Conservation (phyloP, 352 stramenopile genomes). For the Globisporangium mamillatum region DNA sequence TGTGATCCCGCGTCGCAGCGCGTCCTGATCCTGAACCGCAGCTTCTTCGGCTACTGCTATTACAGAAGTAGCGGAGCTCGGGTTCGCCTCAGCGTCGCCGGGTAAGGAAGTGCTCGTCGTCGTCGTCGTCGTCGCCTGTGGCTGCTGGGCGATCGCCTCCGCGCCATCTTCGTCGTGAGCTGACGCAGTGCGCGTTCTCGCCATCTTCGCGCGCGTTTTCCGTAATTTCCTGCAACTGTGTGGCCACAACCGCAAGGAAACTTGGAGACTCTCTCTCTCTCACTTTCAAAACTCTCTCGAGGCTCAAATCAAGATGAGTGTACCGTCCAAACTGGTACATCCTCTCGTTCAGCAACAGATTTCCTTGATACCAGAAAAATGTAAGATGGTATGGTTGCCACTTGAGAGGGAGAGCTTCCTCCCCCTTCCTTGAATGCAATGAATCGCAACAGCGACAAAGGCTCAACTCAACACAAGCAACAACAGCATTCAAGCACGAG, state of each 20-base stretch:
- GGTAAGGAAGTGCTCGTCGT: not conserved
- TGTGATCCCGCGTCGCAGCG: slow-evolving; percentile 8
- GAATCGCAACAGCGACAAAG: not conserved
- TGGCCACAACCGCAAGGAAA: slow-evolving; percentile 18
- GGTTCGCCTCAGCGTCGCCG: not conserved
- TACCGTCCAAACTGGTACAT: not conserved
- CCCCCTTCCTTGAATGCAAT: not conserved
- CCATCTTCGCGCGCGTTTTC: slow-evolving; percentile 14
- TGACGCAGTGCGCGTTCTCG: slow-evolving; percentile 2
- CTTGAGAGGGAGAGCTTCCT: slow-evolving; percentile 3
- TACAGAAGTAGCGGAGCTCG: not conserved
- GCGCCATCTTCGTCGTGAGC: slow-evolving; percentile 4
- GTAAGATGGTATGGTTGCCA: not conserved
- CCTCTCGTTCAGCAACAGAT: not conserved
- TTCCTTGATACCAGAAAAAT: not conserved
- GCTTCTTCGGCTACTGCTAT: not conserved
- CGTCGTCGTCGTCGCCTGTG: not conserved
- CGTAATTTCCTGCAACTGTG: slow-evolving; percentile 15
- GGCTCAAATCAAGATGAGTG: not conserved
- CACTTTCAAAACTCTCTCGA: not conserved
- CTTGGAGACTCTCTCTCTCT: not conserved
- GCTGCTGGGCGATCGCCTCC: not conserved
- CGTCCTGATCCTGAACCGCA: slow-evolving; percentile 1
- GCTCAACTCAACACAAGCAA: slow-evolving; percentile 1
- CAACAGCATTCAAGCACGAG: not conserved